Percentiles rank a stretch among this genome's conserved stretches.
phyloP scores from a whole-genome alignment of 176 grass and related monocot species.

The Musa beccarii region DNA sequence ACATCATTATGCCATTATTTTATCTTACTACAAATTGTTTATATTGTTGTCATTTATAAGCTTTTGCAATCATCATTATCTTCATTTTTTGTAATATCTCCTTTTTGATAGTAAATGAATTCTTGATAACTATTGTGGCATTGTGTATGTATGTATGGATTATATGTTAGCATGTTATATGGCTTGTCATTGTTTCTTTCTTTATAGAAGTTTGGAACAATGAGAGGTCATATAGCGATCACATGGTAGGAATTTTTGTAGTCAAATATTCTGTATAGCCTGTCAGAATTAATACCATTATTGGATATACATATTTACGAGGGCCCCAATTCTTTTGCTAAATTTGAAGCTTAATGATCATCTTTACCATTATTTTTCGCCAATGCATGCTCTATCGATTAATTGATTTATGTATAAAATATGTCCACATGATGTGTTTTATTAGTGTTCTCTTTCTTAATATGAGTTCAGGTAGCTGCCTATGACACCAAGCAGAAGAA shows the following conservation, averaged over 20 bases:
- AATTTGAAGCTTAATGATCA: background rate
- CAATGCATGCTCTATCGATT: background rate
- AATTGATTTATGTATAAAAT: too few relatives aligned
- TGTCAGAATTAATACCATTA: background rate
- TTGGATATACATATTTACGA: background rate
- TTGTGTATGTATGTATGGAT: background rate
- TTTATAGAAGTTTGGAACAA: background rate
- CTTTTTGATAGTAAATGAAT: too few relatives aligned
- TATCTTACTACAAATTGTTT: too few relatives aligned
- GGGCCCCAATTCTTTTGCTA: background rate
- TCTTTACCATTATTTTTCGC: background rate
- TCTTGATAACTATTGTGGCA: too few relatives aligned
- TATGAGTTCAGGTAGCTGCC: conserved; percentile 67
- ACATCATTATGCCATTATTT: too few relatives aligned
- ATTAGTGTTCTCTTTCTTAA: background rate
- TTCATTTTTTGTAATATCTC: too few relatives aligned
- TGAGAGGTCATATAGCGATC: background rate
- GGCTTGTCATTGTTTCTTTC: conserved; percentile 20
- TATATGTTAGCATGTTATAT: background rate
- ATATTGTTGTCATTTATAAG: too few relatives aligned
- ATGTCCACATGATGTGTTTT: too few relatives aligned
- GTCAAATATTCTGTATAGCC: background rate
- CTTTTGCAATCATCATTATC: too few relatives aligned
- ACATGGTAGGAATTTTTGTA: background rate
- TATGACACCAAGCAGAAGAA: conserved; percentile 76